Evolutionary conservation across 345 rosid species (phyloP).

Genomic region (Physaria fendleri): DNA sequence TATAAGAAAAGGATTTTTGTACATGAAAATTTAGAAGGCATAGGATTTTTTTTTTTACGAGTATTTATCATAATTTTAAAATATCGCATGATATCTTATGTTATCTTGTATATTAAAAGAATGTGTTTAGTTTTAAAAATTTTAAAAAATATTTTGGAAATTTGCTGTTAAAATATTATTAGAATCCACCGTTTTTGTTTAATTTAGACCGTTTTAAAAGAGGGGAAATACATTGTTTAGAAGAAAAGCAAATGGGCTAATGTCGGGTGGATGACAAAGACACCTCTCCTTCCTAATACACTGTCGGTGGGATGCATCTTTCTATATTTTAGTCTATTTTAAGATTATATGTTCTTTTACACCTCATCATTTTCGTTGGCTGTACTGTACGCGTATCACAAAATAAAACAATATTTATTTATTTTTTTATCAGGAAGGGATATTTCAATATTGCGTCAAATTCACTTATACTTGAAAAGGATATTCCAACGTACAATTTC

Average conservation of each 20-base stretch:
- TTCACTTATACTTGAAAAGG: background rate
- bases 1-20: no score
- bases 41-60: no score
- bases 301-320: conserved; percentile 24
- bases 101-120: no score
- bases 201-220: background rate
- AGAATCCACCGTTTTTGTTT: background rate
- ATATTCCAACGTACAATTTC: background rate
- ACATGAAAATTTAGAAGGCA: no score
- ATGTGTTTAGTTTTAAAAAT: no score
- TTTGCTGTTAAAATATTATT: background rate
- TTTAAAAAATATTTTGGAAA: no score
- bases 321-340: background rate
- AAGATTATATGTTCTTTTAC: background rate
- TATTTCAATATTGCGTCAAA: background rate
- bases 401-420: background rate
- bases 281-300: conserved; percentile 22
- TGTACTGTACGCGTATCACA: background rate
- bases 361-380: conserved; percentile 4
- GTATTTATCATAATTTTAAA: no score
- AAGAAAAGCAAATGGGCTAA: conserved; percentile 10
- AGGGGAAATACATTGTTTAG: conserved; percentile 4
- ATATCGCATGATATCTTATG: no score
- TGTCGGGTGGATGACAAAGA: conserved; percentile 22
- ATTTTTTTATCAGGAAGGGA: background rate